Base-by-base conservation (phyloP, 495 filamentous ascomycete species). In the Elaphomyces granulatus region DNA sequence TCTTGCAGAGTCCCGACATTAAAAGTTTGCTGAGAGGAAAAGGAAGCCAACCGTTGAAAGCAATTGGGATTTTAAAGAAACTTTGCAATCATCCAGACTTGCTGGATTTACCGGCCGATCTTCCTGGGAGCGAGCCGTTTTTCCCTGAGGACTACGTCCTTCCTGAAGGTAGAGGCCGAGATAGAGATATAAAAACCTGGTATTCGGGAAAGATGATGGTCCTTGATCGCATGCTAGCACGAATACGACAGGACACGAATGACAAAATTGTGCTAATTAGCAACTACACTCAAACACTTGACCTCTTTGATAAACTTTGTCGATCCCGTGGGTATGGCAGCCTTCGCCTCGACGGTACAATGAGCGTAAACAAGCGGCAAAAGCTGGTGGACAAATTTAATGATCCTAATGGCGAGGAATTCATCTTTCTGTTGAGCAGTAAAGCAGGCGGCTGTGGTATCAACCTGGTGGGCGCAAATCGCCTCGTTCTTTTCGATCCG, bases 311-410 rank as follows among this genome's bases (percentile, higher is more conserved):
- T 43, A 78, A 73, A 34, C 80, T 99, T 20, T 99, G 90, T 58
- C 80, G 92, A 20, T 66, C 71, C 20, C 79, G 87, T 28, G 72
- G 65, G 1, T 99, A 99, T 56, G 87, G 87, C 40, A 79, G 66
- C 39, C 64, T 99, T 19, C 80, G 92, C 10, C 78, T 99, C 21
- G 90, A 99, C 57, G 90, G 90, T 20, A 88, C 82, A 3, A 94
- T 99, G 92, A 87, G 84, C 56, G 87, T 96, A 49, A 88, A 77
- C 56, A 99, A 99, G 59, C 76, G 90, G 16, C 80, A 87, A 46
- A 99, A 96, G 63, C 78, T 99, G 1, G 90, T 99, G 23, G 90
- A 96, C 69, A 88, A 83, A 51, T 99, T 99, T 71, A 99, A 99
- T 53, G 78, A 99, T 49, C 90, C 92, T 0, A 73, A 90, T 20